Conservation (phyloP, 192 early-diverging fungal species). For the Chytriomyces confervae region DNA sequence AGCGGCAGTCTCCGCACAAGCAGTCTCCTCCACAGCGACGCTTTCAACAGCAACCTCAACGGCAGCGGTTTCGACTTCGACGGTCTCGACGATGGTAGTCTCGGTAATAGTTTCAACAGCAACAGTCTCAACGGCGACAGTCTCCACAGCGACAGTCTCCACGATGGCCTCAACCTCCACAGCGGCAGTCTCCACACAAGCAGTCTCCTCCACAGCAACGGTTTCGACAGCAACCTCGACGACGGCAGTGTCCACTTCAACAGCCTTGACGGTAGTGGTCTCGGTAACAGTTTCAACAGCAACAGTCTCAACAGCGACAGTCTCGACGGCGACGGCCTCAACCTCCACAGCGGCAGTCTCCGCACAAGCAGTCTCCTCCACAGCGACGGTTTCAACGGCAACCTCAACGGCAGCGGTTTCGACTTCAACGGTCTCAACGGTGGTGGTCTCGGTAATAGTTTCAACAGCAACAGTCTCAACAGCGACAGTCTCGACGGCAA, state of each 20-base stretch:
- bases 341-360: not conserved
- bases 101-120: not conserved
- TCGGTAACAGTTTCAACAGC: not conserved
- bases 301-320: not conserved
- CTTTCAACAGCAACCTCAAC: not conserved
- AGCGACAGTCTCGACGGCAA: not conserved
- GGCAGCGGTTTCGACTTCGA: not conserved
- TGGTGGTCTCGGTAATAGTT: not conserved
- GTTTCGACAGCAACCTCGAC: not conserved
- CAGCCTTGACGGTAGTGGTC: not conserved
- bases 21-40: not conserved
- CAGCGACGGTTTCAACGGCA: not conserved
- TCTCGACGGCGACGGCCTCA: not conserved
- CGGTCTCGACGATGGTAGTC: not conserved
- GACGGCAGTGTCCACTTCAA: not conserved
- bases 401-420: not conserved
- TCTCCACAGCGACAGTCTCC: not conserved
- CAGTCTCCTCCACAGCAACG: not conserved
- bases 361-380: conserved; percentile 2
- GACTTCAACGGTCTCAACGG: not conserved
- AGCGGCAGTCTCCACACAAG: not conserved
- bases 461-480: not conserved
- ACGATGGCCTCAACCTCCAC: not conserved
- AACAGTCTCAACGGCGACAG: too few species aligned
- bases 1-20: not conserved